Evolutionary conservation across 768 basidiomycete species (phyloP).

Genomic region (Pisolithus sp.): DNA sequence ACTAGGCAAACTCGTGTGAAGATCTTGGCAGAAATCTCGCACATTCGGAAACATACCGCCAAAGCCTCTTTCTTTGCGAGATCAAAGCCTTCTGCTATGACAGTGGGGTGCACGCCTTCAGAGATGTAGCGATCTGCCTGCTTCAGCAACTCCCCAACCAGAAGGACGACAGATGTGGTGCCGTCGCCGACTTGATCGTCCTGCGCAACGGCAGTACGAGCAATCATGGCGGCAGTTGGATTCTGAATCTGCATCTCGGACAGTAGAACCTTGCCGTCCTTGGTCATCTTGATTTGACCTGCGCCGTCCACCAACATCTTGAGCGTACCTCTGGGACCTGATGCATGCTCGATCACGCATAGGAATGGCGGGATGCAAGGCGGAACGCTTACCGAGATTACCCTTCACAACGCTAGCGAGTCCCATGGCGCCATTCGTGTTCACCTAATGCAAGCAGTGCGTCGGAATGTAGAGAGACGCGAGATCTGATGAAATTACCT

Average conservation of each 20-base stretch:
- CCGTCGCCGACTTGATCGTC: constrained; percentile 99
- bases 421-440: constrained; percentile 92
- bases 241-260: constrained; percentile 99
- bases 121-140: constrained; percentile 97
- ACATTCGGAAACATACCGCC: constrained; percentile 45
- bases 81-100: constrained; percentile 94
- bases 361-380: constrained; percentile 9
- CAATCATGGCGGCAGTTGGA: constrained; percentile 98
- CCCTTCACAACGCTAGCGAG: constrained; percentile 95
- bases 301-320: constrained; percentile 99
- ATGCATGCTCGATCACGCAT: constrained; percentile 19
- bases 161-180: constrained; percentile 92
- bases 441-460: constrained; percentile 51
- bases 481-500: constrained; percentile 44
- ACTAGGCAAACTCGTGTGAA: constrained; percentile 44
- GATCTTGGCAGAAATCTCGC: constrained; percentile 7
- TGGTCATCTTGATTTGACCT: constrained; percentile 99
- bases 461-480: constrained; percentile 14
- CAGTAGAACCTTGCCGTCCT: constrained; percentile 96
- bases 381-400: constrained; percentile 71
- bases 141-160: constrained; percentile 93
- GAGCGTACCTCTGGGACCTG: constrained; percentile 93
- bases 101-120: constrained; percentile 96
- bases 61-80: constrained; percentile 95
- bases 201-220: constrained; percentile 95